These are phyloP conservation scores for Stromatinia cepivora DNA, from an alignment of 2,329 filamentous ascomycete genomes.

Conservation along the genomic window DNA sequence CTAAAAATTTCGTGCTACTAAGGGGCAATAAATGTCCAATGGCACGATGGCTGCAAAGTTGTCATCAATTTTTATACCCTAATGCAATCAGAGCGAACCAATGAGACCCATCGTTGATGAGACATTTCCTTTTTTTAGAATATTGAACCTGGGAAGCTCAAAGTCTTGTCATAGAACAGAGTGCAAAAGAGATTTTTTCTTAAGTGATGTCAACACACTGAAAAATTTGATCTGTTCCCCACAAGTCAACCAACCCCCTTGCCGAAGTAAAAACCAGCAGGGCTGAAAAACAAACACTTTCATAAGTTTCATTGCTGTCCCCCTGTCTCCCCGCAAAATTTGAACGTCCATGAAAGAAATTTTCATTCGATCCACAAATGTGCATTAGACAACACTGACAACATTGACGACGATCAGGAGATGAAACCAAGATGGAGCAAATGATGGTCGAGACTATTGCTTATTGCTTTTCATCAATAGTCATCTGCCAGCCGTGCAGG, in stretches of 20 bases:
- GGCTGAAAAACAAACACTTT: conserved; percentile 10
- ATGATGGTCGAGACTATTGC: neutral
- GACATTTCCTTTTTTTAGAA: neutral
- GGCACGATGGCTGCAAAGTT: neutral
- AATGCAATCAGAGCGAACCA: neutral
- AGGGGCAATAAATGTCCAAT: neutral
- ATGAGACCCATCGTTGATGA: neutral
- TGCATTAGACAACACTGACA: conserved; percentile 5
- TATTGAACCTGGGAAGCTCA: neutral
- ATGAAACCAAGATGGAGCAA: conserved; percentile 11
- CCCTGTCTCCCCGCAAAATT: conserved; percentile 19
- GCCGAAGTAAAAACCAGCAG: conserved; percentile 5
- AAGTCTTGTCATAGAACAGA: conserved; percentile 1
- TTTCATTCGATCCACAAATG: conserved; percentile 17
- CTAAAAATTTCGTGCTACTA: neutral
- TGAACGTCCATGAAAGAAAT: conserved; percentile 12
- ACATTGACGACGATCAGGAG: conserved; percentile 14
- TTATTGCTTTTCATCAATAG: conserved; percentile 2
- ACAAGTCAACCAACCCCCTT: conserved; percentile 2
- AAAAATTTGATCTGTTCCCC: conserved; percentile 16
- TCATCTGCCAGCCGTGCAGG: conserved; percentile 13
- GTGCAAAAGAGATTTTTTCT: conserved; percentile 8
- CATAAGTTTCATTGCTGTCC: neutral
- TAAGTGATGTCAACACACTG: conserved; percentile 10
- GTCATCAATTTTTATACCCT: neutral